Evolutionary conservation across 805 yeast genomes (phyloP).

Genomic region (Grigorovia yakushimaensis): DNA sequence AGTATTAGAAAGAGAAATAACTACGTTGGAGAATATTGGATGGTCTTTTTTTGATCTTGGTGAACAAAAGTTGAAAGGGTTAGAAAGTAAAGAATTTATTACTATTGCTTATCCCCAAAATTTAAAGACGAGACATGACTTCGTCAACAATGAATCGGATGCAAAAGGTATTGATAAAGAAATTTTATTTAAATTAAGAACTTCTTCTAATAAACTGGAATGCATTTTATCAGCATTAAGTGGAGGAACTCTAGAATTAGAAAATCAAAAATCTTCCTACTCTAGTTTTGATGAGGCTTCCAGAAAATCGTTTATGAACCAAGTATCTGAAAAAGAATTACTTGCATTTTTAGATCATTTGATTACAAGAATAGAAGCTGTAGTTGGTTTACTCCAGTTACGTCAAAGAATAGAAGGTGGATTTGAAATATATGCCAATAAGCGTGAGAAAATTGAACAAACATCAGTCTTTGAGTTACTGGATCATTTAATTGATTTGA

Average conservation of each 20-base stretch:
- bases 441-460: conserved; percentile 8
- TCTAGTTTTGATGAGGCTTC: conserved; percentile 13
- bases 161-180: conserved; percentile 28
- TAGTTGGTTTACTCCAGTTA: conserved; percentile 36
- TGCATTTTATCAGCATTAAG: conserved; percentile 41
- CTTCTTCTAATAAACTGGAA: conserved; percentile 49
- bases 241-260: conserved; percentile 29
- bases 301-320: conserved; percentile 13
- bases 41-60: conserved; percentile 64
- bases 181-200: conserved; percentile 41
- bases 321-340: conserved; percentile 34
- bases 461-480: conserved; percentile 20
- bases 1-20: conserved; percentile 55
- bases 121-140: conserved; percentile 50
- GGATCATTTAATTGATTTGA: conserved; percentile 9
- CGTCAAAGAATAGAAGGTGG: conserved; percentile 30
- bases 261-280: conserved; percentile 1
- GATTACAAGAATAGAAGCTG: conserved; percentile 59
- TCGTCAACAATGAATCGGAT: conserved; percentile 28
- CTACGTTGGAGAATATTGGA: conserved; percentile 57
- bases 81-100: conserved; percentile 84
- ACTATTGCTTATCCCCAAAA: conserved; percentile 67
- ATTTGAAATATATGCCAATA: conserved; percentile 8
- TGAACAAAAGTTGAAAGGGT: conserved; percentile 82
- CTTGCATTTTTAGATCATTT: conserved; percentile 52